These are phyloP conservation scores for Cutaneotrichosporon spelunceum DNA, from an alignment of 1,284 basidiomycete genomes.

Conservation along the genomic window DNA sequence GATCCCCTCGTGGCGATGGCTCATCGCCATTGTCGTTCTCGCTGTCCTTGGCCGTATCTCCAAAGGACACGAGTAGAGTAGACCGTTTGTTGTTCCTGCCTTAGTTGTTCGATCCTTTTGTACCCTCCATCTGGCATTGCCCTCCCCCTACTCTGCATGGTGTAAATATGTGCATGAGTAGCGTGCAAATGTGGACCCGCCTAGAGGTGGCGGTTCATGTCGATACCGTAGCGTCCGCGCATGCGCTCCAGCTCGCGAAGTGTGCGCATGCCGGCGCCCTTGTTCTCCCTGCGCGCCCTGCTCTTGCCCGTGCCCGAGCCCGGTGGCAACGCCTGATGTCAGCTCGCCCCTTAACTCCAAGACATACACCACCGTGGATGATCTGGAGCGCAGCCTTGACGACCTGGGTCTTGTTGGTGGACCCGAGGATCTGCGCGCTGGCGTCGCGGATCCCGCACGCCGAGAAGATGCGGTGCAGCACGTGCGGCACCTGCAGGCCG, in stretches of 20 bases:
- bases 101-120: conserved; percentile 12
- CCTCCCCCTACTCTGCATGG: conserved; percentile 12
- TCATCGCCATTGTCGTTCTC: conserved; percentile 41
- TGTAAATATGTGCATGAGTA: conserved; percentile 15
- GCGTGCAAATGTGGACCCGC: background rate
- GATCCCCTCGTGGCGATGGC: conserved; percentile 44
- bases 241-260: conserved; percentile 49
- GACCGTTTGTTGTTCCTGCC: background rate
- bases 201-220: conserved; percentile 32
- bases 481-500: conserved; percentile 83
- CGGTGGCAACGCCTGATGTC: conserved; percentile 28
- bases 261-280: conserved; percentile 49
- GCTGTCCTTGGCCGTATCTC: conserved; percentile 44
- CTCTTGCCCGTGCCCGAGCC: conserved; percentile 42
- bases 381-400: conserved; percentile 53
- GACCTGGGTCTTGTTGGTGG: conserved; percentile 70
- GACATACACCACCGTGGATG: conserved; percentile 50
- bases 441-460: conserved; percentile 93
- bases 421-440: conserved; percentile 90
- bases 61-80: conserved; percentile 9
- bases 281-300: conserved; percentile 37
- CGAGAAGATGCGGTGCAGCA: conserved; percentile 78
- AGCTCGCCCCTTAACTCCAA: background rate
- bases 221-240: conserved; percentile 50
- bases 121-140: conserved; percentile 6